Evolutionary conservation across 352 stramenopile genomes (phyloP).

Genomic region (Globisporangium cederbergense): DNA sequence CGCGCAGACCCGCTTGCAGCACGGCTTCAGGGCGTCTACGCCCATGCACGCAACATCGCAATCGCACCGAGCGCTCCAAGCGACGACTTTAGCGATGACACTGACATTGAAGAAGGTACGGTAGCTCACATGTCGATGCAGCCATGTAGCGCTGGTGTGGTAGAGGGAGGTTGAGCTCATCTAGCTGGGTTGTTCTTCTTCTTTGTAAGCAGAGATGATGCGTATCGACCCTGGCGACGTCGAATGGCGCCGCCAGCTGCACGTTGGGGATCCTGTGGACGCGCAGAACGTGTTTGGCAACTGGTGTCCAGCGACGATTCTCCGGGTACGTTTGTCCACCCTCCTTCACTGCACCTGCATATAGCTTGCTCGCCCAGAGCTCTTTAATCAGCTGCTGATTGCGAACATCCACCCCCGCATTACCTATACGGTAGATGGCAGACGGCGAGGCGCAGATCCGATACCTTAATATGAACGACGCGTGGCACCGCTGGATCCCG

Average conservation of each 20-base stretch:
- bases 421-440: slow-evolving; percentile 26
- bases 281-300: slow-evolving; percentile 83
- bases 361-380: background rate
- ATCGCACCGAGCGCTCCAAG: background rate
- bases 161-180: background rate
- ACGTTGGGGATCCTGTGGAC: slow-evolving; percentile 59
- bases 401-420: background rate
- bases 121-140: background rate
- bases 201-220: slow-evolving; percentile 66
- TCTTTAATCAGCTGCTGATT: background rate
- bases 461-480: slow-evolving; percentile 82
- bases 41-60: background rate
- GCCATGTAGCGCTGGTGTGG: background rate
- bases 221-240: slow-evolving; percentile 61
- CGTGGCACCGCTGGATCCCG: slow-evolving; percentile 67
- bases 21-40: background rate
- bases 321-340: slow-evolving; percentile 24
- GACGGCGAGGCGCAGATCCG: slow-evolving; percentile 64
- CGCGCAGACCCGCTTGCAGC: background rate
- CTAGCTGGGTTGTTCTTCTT: slow-evolving; percentile 10
- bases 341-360: background rate
- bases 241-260: slow-evolving; percentile 72
- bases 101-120: slow-evolving; percentile 74
- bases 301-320: slow-evolving; percentile 68
- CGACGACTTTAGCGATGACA: slow-evolving; percentile 45